Conservation (phyloP, 75 land plant species). For the Pseudotsuga menziesii region DNA sequence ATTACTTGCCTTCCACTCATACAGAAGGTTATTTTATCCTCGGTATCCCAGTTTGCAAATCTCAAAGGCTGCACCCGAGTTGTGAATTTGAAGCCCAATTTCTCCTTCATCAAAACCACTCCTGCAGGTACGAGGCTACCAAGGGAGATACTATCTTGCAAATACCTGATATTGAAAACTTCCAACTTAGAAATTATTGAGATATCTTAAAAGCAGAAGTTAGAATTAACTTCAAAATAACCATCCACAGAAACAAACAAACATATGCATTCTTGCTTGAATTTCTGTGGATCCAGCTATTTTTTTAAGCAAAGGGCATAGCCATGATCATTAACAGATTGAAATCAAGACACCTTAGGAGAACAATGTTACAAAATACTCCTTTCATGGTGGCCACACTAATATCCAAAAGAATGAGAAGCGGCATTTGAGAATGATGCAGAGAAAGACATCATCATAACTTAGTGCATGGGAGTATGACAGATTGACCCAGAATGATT, state of each 20-base stretch:
- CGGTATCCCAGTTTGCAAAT: constrained; percentile 75
- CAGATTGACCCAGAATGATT: too few species aligned
- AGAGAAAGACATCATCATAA: too few species aligned
- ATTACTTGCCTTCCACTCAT: constrained; percentile 79
- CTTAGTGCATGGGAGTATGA: too few species aligned
- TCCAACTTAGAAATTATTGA: neutral
- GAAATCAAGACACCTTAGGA: neutral
- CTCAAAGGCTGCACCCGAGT: constrained; percentile 87
- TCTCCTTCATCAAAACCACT: constrained; percentile 77
- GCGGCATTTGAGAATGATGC: too few species aligned
- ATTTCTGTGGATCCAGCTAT: too few species aligned
- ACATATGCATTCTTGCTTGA: neutral
- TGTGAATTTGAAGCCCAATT: constrained; percentile 68
- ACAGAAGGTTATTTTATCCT: constrained; percentile 69
- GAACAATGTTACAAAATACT: neutral
- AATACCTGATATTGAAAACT: constrained; percentile 39
- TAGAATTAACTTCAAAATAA: neutral
- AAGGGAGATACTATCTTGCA: constrained; percentile 85
- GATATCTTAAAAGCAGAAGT: neutral
- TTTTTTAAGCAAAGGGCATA: too few species aligned
- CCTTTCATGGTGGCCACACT: too few species aligned
- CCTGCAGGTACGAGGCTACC: constrained; percentile 80
- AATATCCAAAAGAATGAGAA: too few species aligned
- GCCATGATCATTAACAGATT: neutral
- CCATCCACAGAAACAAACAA: neutral